Evolutionary conservation across 106 monocot genomes (phyloP).

Genomic region (Dendrobium huoshanense): DNA sequence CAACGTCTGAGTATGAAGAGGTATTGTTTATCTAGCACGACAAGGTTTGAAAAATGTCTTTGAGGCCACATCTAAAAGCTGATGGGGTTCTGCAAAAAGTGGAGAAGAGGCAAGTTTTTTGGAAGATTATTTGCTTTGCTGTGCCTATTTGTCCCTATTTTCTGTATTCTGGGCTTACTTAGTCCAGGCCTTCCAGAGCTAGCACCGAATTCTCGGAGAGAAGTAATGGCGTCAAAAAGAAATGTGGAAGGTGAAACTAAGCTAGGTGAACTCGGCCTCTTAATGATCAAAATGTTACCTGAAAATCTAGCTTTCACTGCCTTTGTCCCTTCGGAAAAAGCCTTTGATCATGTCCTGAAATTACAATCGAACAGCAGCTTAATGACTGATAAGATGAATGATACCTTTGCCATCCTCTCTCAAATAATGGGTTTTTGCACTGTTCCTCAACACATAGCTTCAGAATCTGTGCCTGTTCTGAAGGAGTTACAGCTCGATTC

Average conservation of each 20-base stretch:
- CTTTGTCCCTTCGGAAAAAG: conserved; percentile 52
- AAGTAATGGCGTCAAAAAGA: not conserved
- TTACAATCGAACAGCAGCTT: conserved; percentile 28
- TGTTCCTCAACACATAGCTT: conserved; percentile 37
- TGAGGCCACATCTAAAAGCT: not conserved
- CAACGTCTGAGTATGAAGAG: not conserved
- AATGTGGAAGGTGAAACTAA: not conserved
- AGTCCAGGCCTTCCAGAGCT: conserved; percentile 35
- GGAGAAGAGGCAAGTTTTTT: not conserved
- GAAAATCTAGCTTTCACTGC: conserved; percentile 70
- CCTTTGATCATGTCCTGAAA: conserved; percentile 38
- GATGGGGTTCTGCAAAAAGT: conserved; percentile 8
- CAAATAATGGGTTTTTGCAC: conserved; percentile 66
- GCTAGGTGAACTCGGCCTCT: conserved; percentile 46
- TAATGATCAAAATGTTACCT: conserved; percentile 69
- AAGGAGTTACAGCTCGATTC: conserved; percentile 43
- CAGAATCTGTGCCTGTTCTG: conserved; percentile 17
- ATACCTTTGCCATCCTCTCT: conserved; percentile 65
- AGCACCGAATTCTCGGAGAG: not conserved
- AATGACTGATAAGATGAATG: conserved; percentile 21
- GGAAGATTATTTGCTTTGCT: conserved; percentile 9
- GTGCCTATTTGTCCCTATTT: conserved; percentile 18
- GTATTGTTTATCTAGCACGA: too few relatives aligned
- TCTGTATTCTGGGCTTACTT: conserved; percentile 29
- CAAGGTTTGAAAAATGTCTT: not conserved